Percentiles rank a stretch among this genome's conserved stretches.
Conservation (phyloP, 2,329 filamentous ascomycete genomes). For the Colletotrichum sojae region DNA sequence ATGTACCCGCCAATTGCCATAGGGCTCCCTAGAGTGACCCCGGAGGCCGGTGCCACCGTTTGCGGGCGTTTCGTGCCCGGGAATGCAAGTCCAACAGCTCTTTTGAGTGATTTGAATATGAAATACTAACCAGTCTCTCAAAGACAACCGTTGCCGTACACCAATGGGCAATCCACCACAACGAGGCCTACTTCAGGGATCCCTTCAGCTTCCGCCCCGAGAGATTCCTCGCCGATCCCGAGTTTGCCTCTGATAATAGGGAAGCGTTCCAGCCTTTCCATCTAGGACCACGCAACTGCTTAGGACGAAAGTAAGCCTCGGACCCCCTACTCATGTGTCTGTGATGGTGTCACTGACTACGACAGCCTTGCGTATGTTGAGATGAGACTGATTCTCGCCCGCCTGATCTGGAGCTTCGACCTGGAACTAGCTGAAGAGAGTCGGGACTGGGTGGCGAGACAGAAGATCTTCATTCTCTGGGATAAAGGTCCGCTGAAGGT, state of each 20-base stretch:
- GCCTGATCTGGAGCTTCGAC: constrained; percentile 65
- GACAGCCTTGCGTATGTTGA: constrained; percentile 63
- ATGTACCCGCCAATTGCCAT: constrained; percentile 41
- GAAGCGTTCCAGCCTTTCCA: constrained; percentile 62
- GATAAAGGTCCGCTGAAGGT: constrained; percentile 44
- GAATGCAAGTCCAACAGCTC: neutral
- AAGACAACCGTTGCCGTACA: constrained; percentile 19
- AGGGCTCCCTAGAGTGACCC: neutral
- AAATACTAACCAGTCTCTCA: neutral
- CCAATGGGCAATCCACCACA: constrained; percentile 23
- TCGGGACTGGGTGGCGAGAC: constrained; percentile 53
- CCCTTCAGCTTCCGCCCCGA: constrained; percentile 19
- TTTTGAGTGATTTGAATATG: too few species aligned
- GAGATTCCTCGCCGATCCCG: constrained; percentile 16
- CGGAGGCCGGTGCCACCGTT: neutral
- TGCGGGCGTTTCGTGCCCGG: constrained; percentile 10
- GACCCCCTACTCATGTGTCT: neutral
- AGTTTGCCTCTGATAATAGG: constrained; percentile 48
- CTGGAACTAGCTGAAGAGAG: constrained; percentile 53
- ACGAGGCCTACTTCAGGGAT: constrained; percentile 16
- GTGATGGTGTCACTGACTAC: neutral
- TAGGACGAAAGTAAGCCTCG: constrained; percentile 3
- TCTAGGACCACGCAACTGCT: constrained; percentile 7
- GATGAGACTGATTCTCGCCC: constrained; percentile 63
- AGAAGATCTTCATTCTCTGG: constrained; percentile 57